Evolutionary conservation across 148 eudicot species (phyloP).

Genomic region (Suaeda aralocaspica): DNA sequence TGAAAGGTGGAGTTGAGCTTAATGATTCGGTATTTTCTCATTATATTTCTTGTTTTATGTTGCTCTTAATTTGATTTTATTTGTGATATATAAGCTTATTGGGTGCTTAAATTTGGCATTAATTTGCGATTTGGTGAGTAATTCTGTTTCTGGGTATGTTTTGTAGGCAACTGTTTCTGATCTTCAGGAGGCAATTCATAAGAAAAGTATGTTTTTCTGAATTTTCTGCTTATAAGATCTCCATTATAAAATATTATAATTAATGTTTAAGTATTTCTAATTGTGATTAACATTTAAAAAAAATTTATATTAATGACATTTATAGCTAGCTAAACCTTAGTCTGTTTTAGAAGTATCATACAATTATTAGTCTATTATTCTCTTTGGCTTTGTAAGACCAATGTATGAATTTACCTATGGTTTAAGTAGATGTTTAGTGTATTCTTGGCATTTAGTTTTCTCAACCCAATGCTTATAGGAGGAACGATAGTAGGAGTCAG

Average conservation of each 20-base stretch:
- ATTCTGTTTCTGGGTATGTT: slow-evolving; percentile 12
- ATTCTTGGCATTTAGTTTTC: not conserved
- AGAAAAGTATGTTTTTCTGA: slow-evolving; percentile 47
- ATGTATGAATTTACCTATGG: not conserved
- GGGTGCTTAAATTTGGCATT: not conserved
- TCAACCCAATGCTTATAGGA: not conserved
- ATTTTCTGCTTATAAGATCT: not conserved
- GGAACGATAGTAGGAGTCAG: not conserved
- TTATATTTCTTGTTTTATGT: slow-evolving; percentile 17
- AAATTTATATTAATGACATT: not conserved
- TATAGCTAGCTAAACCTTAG: not conserved
- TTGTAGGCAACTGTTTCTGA: slow-evolving; percentile 84
- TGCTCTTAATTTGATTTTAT: not conserved
- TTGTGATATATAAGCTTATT: not conserved
- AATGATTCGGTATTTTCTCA: slow-evolving; percentile 53
- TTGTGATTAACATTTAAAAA: not conserved
- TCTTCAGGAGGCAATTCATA: slow-evolving; percentile 87
- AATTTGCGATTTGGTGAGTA: not conserved
- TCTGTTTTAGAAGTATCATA: too few relatives aligned
- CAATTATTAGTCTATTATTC: not conserved
- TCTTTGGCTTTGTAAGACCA: not conserved
- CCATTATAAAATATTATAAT: not conserved
- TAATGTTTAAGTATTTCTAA: not conserved
- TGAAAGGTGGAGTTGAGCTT: slow-evolving; percentile 83
- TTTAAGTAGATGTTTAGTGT: not conserved